Base-by-base conservation (phyloP, 257 asterid genomes). In the Solanum virginianum region DNA sequence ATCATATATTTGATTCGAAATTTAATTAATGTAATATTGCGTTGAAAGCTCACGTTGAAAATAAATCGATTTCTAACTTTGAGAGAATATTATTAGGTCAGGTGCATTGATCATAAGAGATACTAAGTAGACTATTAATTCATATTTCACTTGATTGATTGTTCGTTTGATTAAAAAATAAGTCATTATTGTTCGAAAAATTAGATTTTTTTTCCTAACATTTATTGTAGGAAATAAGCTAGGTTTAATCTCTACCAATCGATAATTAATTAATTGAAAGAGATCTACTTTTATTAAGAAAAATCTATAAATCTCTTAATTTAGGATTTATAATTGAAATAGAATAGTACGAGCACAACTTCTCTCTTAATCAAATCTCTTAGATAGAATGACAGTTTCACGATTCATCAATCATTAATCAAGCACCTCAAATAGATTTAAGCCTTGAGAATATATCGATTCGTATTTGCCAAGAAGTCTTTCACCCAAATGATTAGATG, bases 341-440 rank as follows among this genome's bases (percentile, higher is more conserved):
- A 63, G 5, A 12, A 63, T 1, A 24, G 10, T 24, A 63, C 1
- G 10, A 26, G 14, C 18, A 63, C 0, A 13, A 12, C 7, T 63
- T 0, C 0, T 26, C 0, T 62, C 7, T 62, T 62, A 11, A 22
- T 62, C 39, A 22, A 9, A 62, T 17, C 14, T 22, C 8, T 60
- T 3, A 2, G 0, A 60, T 1, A n/a, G 0, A 5, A 36, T 36
- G 0, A 36, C 0, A 36, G 39, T 36, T 62, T 10, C 17, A 10
- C 16, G 11, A 0, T 62, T 2, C 0, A 1, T 24, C 2, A 15
- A 22, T 62, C 3, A 0, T 55, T 55, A 55, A 55, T 55, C 8
- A 55, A 55, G 17, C 6, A 20, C 9, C 26, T 18, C 26, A 20
- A 20, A 20, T 18, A 57, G 1, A 0, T 20, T 57, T 5, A 26